Evolutionary conservation across 805 yeast genomes (phyloP), one percentile per base, ranked within the genome.

Genomic region (Zygotorulaspora danielsina): DNA sequence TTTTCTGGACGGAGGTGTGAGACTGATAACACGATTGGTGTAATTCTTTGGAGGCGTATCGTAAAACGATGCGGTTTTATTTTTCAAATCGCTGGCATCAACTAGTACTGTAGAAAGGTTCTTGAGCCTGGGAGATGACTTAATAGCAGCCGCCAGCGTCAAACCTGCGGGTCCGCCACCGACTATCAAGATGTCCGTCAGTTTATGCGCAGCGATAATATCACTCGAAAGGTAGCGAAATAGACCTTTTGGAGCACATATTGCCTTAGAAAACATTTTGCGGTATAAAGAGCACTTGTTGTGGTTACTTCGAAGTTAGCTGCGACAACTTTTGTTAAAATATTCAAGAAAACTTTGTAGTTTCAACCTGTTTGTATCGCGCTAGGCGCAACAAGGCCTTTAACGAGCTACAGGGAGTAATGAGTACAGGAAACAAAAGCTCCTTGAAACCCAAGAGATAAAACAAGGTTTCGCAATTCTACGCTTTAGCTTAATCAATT

Each of bases 81-180:
- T 73, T 59, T 15, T 68, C 18, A 90, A 59, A 44, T 76, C 74
- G 33, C 76, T 73, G 1, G 83, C 87, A 61, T 93, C 98, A 18
- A 93, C 72, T 36, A 93, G 65, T 0, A 79, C 75, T 34, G 90
- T 74, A 32, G 71, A 70, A 31, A 87, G 71, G 35, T 75, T 67
- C 19, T 64, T 67, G 3, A 95, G 75, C 15, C 70, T 59, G 2
- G 81, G 78, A 1, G 88, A 81, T 48, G 72, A 71, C 57, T 84
- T 83, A 41, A 90, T 64, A 0, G 95, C 94, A 0, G 95, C 75
- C 4, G 93, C 80, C 25, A 93, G 66, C 1, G 96, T 81, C 41
- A 93, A 66, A 0, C 98, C 98, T 1, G 97, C 97, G 1, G 97
- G 96, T 0, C 98, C 98, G 6, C 95, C 97, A 25, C 98, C 98